Base-by-base conservation (phyloP, 2,329 filamentous ascomycete species). In the Trichophyton simii region DNA sequence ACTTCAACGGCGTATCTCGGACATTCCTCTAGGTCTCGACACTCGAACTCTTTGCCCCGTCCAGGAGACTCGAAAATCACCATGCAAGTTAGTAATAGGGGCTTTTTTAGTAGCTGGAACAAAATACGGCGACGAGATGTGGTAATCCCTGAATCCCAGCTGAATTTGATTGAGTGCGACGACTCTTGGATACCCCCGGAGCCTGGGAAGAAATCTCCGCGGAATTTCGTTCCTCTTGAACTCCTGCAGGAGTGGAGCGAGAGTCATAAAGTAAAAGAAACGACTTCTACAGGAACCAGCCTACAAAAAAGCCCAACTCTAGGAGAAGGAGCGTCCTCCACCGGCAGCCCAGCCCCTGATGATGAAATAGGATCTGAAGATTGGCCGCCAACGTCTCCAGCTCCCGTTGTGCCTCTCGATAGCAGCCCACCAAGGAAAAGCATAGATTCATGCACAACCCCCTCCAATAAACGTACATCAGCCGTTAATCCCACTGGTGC, bases 131-230 rank as follows among this genome's bases (percentile, higher is more conserved):
- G 71, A 18, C 70, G 67, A 50, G 76, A 80, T 65, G 68, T 80
- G 36, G 72, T 67, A 25, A 79, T 83, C 59, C 75, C 79, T 1
- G 72, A 69, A 28, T 74, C 80, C 15, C 84, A 87, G 65, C 67
- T 70, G 50, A 66, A 72, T 7, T 71, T 86, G 3, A 70, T 87
- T 1, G 74, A 78, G 4, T 68, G 73, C 9, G 63, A 71, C 4
- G 72, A 77, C 15, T 80, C 67, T 61, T 74, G 72, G 74, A 65
- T 75, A 59, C 72, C 73, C 42, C 68, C 72, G n/a, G 62, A 65
- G n/a, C 57, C 69, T 1, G 71, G 72, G 13, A 63, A 67, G 13
- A 61, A 61, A 13, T 57, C 62, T 38, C 69, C 70, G 20, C 67
- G 66, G 34, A 71, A 68, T 2, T 68, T 73, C 65, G 72, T 75